phyloP scores from a whole-genome alignment of 192 early-diverging fungal genomes.

The Linnemannia elongata region DNA sequence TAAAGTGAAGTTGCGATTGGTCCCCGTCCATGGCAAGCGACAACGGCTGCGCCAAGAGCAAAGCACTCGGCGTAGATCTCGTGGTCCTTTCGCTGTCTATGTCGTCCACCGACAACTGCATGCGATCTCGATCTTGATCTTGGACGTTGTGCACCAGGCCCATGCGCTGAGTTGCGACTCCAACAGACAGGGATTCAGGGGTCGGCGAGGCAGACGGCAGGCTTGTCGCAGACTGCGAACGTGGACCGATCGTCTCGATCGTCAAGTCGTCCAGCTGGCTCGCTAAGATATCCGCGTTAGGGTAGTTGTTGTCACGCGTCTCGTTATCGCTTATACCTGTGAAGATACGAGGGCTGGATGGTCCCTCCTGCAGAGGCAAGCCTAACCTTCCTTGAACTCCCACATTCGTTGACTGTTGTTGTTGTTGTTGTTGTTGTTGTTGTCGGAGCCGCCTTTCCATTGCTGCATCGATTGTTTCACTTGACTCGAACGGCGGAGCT shows the following conservation, averaged over 20 bases:
- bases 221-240: neutral
- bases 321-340: neutral
- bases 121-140: neutral
- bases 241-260: neutral
- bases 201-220: neutral
- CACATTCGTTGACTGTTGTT: neutral
- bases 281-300: neutral
- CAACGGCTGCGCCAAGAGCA: conserved; percentile 20
- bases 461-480: neutral
- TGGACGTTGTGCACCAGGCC: neutral
- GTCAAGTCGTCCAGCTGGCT: neutral
- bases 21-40: neutral
- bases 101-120: neutral
- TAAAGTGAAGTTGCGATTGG: conserved; percentile 2
- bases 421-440: conserved; percentile 11
- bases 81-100: neutral
- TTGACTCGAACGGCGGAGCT: neutral
- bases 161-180: neutral
- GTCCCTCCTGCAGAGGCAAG: neutral
- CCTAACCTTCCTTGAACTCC: neutral
- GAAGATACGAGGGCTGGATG: neutral
- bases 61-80: neutral
- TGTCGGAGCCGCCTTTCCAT: neutral
- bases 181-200: neutral
- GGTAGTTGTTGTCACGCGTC: neutral